phyloP scores from a whole-genome alignment of 345 rosid species.

The Hevea brasiliensis region DNA sequence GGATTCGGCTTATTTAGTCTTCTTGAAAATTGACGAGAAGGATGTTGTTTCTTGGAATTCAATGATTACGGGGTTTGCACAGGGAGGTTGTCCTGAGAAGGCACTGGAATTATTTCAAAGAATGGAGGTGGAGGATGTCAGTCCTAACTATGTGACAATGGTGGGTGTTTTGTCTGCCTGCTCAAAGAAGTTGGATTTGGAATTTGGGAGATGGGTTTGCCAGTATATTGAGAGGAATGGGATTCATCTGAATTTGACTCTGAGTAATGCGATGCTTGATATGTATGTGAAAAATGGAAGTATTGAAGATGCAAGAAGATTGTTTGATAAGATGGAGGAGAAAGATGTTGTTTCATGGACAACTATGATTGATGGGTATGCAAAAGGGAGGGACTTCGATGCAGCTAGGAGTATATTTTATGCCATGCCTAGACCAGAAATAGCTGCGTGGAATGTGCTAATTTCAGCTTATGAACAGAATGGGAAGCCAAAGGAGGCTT shows the following conservation, averaged over 20 bases:
- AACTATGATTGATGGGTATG: slow-evolving; percentile 73
- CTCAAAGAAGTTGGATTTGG: slow-evolving; percentile 51
- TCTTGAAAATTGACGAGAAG: slow-evolving; percentile 42
- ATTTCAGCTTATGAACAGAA: slow-evolving; percentile 71
- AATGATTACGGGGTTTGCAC: slow-evolving; percentile 61
- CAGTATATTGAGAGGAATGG: slow-evolving; percentile 43
- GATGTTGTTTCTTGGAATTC: slow-evolving; percentile 84
- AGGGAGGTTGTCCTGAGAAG: slow-evolving; percentile 53
- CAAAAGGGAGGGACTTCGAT: slow-evolving; percentile 48
- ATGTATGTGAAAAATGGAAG: slow-evolving; percentile 72
- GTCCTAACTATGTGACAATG: slow-evolving; percentile 67
- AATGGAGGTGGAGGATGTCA: slow-evolving; percentile 54
- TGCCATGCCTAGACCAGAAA: slow-evolving; percentile 52
- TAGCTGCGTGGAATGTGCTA: slow-evolving; percentile 65
- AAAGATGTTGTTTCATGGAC: slow-evolving; percentile 70
- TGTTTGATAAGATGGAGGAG: slow-evolving; percentile 56
- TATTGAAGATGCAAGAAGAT: slow-evolving; percentile 52
- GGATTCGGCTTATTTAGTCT: slow-evolving; percentile 57
- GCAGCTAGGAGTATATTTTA: slow-evolving; percentile 51
- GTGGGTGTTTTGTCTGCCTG: slow-evolving; percentile 66
- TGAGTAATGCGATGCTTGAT: slow-evolving; percentile 71
- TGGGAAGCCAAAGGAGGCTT: slow-evolving; percentile 61
- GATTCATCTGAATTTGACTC: slow-evolving; percentile 45
- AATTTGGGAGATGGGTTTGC: slow-evolving; percentile 56
- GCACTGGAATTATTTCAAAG: slow-evolving; percentile 51